phyloP scores from a whole-genome alignment of 352 stramenopile genomes.

The Phytophthora cajani region DNA sequence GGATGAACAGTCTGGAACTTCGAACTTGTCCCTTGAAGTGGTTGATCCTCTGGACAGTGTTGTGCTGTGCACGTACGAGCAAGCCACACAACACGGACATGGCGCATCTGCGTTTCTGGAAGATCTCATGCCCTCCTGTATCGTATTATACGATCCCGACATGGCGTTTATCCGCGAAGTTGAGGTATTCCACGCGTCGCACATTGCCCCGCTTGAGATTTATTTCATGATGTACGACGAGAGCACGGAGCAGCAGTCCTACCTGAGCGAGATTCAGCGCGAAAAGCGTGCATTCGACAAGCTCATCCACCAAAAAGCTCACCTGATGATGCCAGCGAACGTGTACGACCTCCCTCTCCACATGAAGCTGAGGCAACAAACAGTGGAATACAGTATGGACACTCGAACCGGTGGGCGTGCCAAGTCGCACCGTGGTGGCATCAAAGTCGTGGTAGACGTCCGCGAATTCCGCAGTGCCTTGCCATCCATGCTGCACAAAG shows the following conservation, averaged over 20 bases:
- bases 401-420: slow-evolving; percentile 70
- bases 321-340: slow-evolving; percentile 90
- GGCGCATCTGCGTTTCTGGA: slow-evolving; percentile 80
- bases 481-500: slow-evolving; percentile 97
- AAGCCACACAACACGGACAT: slow-evolving; percentile 68
- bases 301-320: slow-evolving; percentile 96
- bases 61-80: slow-evolving; percentile 82
- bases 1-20: slow-evolving; percentile 28
- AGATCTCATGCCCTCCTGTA: slow-evolving; percentile 90
- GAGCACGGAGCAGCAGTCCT: slow-evolving; percentile 96
- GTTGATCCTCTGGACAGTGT: slow-evolving; percentile 60
- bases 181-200: slow-evolving; percentile 92
- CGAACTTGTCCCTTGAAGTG: slow-evolving; percentile 55
- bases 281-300: slow-evolving; percentile 97
- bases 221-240: slow-evolving; percentile 98
- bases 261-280: slow-evolving; percentile 93
- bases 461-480: slow-evolving; percentile 97
- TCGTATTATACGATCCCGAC: slow-evolving; percentile 96
- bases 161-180: slow-evolving; percentile 95
- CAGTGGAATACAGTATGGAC: slow-evolving; percentile 81
- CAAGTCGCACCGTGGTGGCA: slow-evolving; percentile 48
- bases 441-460: slow-evolving; percentile 94
- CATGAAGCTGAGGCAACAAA: slow-evolving; percentile 70
- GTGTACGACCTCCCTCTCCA: slow-evolving; percentile 85
- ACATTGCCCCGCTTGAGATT: slow-evolving; percentile 70